Base-by-base conservation (phyloP, 768 basidiomycete genomes). In the Phlebiopsis gigantea region DNA sequence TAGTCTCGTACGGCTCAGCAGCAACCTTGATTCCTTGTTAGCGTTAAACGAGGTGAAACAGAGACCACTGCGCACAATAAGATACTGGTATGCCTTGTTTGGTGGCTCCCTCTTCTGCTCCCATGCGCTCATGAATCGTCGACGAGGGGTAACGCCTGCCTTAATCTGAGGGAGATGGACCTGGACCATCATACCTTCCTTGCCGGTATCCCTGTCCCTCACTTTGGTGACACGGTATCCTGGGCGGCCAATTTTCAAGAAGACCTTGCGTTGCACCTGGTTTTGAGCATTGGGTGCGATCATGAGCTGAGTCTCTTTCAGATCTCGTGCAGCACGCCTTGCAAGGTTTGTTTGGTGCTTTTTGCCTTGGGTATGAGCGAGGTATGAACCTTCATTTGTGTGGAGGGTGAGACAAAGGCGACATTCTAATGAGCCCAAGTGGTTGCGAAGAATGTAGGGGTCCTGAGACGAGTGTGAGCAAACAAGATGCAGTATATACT, bases 341-440 rank as follows among this genome's bases (percentile, higher is more conserved):
- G 97, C 97, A 51, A 99, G 84, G 69, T 98, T 98, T 3, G 95
- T 98, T 70, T 98, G 97, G 69, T 98, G 97, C 69, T 98, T 99
- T 77, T 98, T 99, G 21, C 97, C 97, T 75, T 98, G 97, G 0
- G 97, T 99, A 65, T 99, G 97, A 0, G 97, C 97, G 47, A 99
- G 88, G 70, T 98, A 98, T 14, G 95, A 97, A 19, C 97, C 97
- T 73, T 99, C 97, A 66, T 98, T 98, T n/a, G 96, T 98, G 74
- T 99, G 97, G 10, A 99, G 81, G 0, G 97, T 99, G 46, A 99
- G 75, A 71, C 97, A 98, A 26, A 99, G 82, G 65, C 95, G 91
- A 76, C 97, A 99, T 83, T 98, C 96, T 42, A 98, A 83, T 8
- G 95, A 98, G 42, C 97, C 97, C 57, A 99, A 82, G 72, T 99